Evolutionary conservation across 1,284 basidiomycete genomes (phyloP).

Genomic region (Tilletia indica): DNA sequence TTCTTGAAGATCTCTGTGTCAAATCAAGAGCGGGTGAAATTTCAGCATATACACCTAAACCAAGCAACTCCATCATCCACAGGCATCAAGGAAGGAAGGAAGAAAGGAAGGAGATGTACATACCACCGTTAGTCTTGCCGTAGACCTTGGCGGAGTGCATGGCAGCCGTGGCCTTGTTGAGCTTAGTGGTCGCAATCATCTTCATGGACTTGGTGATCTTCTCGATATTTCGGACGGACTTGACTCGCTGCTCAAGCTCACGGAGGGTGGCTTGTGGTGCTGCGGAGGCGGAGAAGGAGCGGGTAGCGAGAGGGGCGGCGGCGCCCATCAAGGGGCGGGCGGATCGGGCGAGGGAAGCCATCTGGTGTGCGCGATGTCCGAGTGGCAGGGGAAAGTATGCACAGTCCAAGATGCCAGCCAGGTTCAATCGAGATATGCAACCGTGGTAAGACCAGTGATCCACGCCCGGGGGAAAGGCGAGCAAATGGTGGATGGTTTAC

Average conservation of each 20-base stretch:
- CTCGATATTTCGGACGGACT: slow-evolving; percentile 93
- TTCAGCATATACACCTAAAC: too few species aligned
- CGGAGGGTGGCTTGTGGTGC: slow-evolving; percentile 94
- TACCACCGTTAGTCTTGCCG: slow-evolving; percentile 87
- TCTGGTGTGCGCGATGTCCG: slow-evolving; percentile 17
- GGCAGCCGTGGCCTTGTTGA: slow-evolving; percentile 82
- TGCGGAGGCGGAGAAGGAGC: slow-evolving; percentile 57
- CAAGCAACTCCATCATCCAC: too few species aligned
- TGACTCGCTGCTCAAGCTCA: slow-evolving; percentile 93
- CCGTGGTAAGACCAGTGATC: too few species aligned
- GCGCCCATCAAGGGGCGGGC: slow-evolving; percentile 34
- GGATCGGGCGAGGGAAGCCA: slow-evolving; percentile 40
- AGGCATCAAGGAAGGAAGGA: too few species aligned
- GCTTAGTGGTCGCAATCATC: slow-evolving; percentile 90
- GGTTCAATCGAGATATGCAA: too few species aligned
- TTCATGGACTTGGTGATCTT: slow-evolving; percentile 99
- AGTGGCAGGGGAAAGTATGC: too few species aligned
- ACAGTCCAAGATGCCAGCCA: too few species aligned
- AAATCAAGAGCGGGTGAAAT: background rate
- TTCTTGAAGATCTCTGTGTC: slow-evolving; percentile 52
- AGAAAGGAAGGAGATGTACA: slow-evolving; percentile 20
- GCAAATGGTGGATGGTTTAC: too few species aligned
- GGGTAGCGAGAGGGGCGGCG: slow-evolving; percentile 27
- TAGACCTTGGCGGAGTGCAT: slow-evolving; percentile 93
- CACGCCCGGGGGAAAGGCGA: too few species aligned